Base-by-base conservation (phyloP, 768 basidiomycete species). In the Clathrus columnatus region DNA sequence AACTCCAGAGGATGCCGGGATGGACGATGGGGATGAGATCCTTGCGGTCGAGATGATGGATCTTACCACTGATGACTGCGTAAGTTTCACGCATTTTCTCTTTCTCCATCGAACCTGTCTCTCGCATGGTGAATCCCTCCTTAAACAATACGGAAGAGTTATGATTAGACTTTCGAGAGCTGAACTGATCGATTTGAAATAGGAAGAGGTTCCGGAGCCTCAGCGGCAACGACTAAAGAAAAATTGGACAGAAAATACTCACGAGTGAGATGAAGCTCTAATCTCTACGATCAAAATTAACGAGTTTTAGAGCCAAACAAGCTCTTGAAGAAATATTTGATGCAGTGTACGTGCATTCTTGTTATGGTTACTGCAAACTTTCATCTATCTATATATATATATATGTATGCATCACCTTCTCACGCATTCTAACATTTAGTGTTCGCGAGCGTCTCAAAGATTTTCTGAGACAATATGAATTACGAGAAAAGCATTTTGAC, bases 41-140 rank as follows among this genome's bases (percentile, higher is more conserved):
- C 72, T 91, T 49, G 91, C 91, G 14, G 85, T 92, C 18, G 91
- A 93, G 71, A 70, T 93, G 68, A 88, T 91, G 87, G 91, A 93
- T 66, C 74, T 93, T 61, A 92, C 91, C 82, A 85, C 51, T 80
- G 79, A 28, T 74, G 81, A 6, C 73, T 74, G 51, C 27, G 60
- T 59, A 48, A 42, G 59, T 53, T 17, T 36, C 46, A 20, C 20
- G 20, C 21, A 26, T 6, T 20, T n/a, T n/a, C 17, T 41, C 47
- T 23, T 7, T 16, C 47, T 32, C 5, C 20, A 20, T 20, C 16
- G 26, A 23, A 24, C 20, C n/a, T n/a, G n/a, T n/a, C n/a, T n/a
- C n/a, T n/a, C n/a, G n/a, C n/a, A n/a, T n/a, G n/a, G n/a, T n/a
- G n/a, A n/a, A n/a, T n/a, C n/a, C n/a, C n/a, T n/a, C n/a, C n/a